Percentiles rank a stretch among this genome's conserved stretches.
Conservation (phyloP, 2,329 filamentous ascomycete genomes). For the Ophiostoma sp. region DNA sequence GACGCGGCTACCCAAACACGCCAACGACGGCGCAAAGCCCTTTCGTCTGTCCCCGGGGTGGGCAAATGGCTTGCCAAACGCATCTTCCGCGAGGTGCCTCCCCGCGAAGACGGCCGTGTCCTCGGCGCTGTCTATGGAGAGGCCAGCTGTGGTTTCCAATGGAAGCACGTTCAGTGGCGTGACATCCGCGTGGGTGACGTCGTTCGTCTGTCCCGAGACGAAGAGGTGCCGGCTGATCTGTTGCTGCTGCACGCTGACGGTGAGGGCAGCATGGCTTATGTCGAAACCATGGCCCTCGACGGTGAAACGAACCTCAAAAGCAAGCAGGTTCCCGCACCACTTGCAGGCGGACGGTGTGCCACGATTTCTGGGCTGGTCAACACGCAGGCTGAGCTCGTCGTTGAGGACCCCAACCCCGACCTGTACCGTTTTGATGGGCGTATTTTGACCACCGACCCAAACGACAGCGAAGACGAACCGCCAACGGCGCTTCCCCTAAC, state of each 20-base stretch:
- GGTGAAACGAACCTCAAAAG: slow-evolving; percentile 81
- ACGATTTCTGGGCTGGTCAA: slow-evolving; percentile 55
- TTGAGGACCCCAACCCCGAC: slow-evolving; percentile 76
- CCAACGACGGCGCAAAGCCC: neutral
- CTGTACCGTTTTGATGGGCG: slow-evolving; percentile 75
- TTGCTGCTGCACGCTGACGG: slow-evolving; percentile 75
- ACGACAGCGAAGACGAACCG: slow-evolving; percentile 42
- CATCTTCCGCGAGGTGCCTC: neutral
- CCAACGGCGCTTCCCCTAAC: slow-evolving; percentile 68
- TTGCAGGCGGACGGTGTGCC: slow-evolving; percentile 54
- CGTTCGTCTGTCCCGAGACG: slow-evolving; percentile 61
- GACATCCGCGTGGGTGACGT: slow-evolving; percentile 53
- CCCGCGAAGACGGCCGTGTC: slow-evolving; percentile 12
- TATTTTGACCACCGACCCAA: slow-evolving; percentile 50
- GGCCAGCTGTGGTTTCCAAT: slow-evolving; percentile 27
- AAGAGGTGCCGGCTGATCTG: slow-evolving; percentile 80
- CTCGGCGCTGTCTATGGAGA: slow-evolving; percentile 16
- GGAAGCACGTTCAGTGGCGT: slow-evolving; percentile 53
- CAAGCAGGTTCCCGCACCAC: slow-evolving; percentile 64
- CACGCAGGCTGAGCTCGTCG: slow-evolving; percentile 63
- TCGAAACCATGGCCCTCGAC: slow-evolving; percentile 82
- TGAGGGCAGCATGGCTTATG: slow-evolving; percentile 76
- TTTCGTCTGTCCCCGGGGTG: neutral
- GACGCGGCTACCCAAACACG: neutral
- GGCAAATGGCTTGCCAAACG: slow-evolving; percentile 7